Evolutionary conservation across 495 filamentous ascomycete species (phyloP), one percentile per base, ranked within the genome.

Genomic region (Baudoinia panamericana): DNA sequence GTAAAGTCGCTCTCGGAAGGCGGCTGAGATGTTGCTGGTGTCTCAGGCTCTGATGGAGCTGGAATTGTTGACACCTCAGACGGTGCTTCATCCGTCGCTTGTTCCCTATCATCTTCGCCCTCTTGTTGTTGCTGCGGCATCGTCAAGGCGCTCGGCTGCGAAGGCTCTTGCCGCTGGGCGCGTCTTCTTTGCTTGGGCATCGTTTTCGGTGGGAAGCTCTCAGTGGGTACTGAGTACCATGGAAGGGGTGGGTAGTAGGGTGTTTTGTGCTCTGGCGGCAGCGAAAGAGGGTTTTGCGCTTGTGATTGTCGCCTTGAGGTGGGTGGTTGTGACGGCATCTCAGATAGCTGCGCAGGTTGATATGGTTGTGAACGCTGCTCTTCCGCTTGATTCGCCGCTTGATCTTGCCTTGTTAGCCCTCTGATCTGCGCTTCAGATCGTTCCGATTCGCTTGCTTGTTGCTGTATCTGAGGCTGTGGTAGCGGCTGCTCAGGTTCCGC

Each of bases 201-300:
- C 29, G 56, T 55, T 52, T 64, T 53, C 2, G 63, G 55, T 19
- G 86, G 84, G 55, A 90, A 93, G 3, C 71, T 56, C 5, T 36
- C 48, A 17, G 80, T 75, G 2, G 78, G 73, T 23, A 69, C 66
- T 19, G 85, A 93, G n/a, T 78, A 65, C 85, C 85, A 93, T 9
- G 86, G 86, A 2, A 94, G 63, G 75, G 83, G 12, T 51, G 77
- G 69, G 52, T 64, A 67, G 54, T 78, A 87, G 0, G 71, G 70
- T 39, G 38, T 58, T 20, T 43, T 43, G 26, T 48, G 39, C 35
- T 56, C 34, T 21, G 56, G 29, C 31, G 48, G 40, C 20, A 42
- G 21, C 4, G 57, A 39, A 31, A 58, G 48, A 20, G 50, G 37
- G 23, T 41, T 43, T 13, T 54, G 42, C n/a, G 13, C 5, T 34